Evolutionary conservation across 345 rosid species (phyloP).

Genomic region (Melastoma malabathricum): DNA sequence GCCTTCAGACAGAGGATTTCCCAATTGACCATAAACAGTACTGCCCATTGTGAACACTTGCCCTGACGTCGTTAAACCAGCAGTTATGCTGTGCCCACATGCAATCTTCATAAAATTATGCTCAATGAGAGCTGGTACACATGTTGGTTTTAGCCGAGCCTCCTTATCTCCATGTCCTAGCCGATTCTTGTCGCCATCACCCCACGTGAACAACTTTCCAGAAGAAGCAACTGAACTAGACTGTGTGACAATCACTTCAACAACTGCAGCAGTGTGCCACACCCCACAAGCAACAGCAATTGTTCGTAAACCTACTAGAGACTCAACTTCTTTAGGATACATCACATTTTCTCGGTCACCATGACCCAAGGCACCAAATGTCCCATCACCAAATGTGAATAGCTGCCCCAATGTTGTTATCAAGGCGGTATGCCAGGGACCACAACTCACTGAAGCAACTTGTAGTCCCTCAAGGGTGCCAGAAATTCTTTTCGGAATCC

Average conservation of each 20-base stretch:
- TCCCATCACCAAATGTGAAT: constrained; percentile 93
- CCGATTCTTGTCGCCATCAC: constrained; percentile 89
- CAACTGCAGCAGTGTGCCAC: constrained; percentile 97
- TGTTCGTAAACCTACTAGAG: constrained; percentile 73
- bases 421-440: constrained; percentile 97
- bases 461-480: constrained; percentile 93
- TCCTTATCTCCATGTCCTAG: constrained; percentile 98
- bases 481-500: constrained; percentile 93
- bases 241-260: constrained; percentile 77
- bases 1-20: constrained; percentile 71
- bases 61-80: constrained; percentile 73
- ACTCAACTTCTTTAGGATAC: constrained; percentile 78
- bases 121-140: constrained; percentile 79
- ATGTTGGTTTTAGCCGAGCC: constrained; percentile 76
- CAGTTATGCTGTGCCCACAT: constrained; percentile 90
- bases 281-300: constrained; percentile 87
- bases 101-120: constrained; percentile 66
- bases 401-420: constrained; percentile 76
- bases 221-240: constrained; percentile 62
- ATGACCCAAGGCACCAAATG: constrained; percentile 91
- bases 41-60: constrained; percentile 83
- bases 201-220: constrained; percentile 95
- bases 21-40: constrained; percentile 91
- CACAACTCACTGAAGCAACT: constrained; percentile 76
- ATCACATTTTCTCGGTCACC: constrained; percentile 58